Base-by-base conservation (phyloP, 2,329 filamentous ascomycete genomes). In the Pseudocercospora musae region DNA sequence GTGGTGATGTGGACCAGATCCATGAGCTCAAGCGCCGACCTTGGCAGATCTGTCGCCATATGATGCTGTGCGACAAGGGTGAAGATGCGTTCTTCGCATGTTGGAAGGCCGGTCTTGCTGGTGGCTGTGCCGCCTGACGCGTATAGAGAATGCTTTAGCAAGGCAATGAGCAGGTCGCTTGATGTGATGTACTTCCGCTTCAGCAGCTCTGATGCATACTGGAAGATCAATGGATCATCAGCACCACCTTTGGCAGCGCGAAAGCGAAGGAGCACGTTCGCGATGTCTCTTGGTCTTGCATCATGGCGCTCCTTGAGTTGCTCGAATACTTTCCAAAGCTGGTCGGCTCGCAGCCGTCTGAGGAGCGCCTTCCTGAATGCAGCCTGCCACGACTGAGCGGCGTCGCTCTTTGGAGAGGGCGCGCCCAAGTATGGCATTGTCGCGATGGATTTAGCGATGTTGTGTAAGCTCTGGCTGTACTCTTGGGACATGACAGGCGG, bases 21-120 rank as follows among this genome's bases (percentile, higher is more conserved):
- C 46, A 69, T 65, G 10, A 65, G 58, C 27, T 67, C 69, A 55
- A 57, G 54, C 1, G 63, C 29, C 25, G 62, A 27, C 23, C 55
- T 56, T 15, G 70, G 67, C 11, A 72, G 54, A 20, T 67, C 63
- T 7, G 64, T 61, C 4, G 59, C 62, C 11, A 69, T 59, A 48
- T 74, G 65, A 20, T 71, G 57, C 20, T 71, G 67, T 4, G 67
- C 66, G 15, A 76, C 57, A 13, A 74, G 58, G 25, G 62, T 65
- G 53, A 76, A 72, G 3, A 74, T 70, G 15, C 68, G 62, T 57
- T 76, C 74, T 57, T 75, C 73, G 55, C 69, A 71, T 0, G 69
- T 66, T 15, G 71, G 70, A 20, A 72, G 55, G 11, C 67, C 69
- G n/a, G 56, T 48, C 49, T 46, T 60, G 44, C 37, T 60, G 37